Evolutionary conservation across 345 rosid species (phyloP).

Genomic region (sweet orange (Citrus sinensis)): DVS_A1.0 CM039163.1:15138001-15138500

Average conservation of each 20-base stretch:
- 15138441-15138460: slow-evolving; percentile 46
- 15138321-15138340: slow-evolving; percentile 30
- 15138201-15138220: slow-evolving; percentile 19
- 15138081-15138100: slow-evolving; percentile 6
- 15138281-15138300: slow-evolving; percentile 28
- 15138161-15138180: slow-evolving; percentile 31
- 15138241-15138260: slow-evolving; percentile 24
- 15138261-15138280: slow-evolving; percentile 36
- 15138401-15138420: slow-evolving; percentile 22
- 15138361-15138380: slow-evolving; percentile 19
- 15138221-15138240: slow-evolving; percentile 18
- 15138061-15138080: not conserved
- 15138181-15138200: slow-evolving; percentile 35
- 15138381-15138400: slow-evolving; percentile 19
- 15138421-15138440: slow-evolving; percentile 37
- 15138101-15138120: slow-evolving; percentile 16
- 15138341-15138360: slow-evolving; percentile 21
- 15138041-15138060: no score
- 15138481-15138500: slow-evolving; percentile 55
- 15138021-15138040: not conserved
- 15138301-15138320: slow-evolving; percentile 46
- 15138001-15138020: not conserved
- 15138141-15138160: slow-evolving; percentile 7
- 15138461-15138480: slow-evolving; percentile 48
- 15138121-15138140: slow-evolving; percentile 9